phyloP scores from a whole-genome alignment of 345 rosid genomes.

The Citrus trifoliata region DNA sequence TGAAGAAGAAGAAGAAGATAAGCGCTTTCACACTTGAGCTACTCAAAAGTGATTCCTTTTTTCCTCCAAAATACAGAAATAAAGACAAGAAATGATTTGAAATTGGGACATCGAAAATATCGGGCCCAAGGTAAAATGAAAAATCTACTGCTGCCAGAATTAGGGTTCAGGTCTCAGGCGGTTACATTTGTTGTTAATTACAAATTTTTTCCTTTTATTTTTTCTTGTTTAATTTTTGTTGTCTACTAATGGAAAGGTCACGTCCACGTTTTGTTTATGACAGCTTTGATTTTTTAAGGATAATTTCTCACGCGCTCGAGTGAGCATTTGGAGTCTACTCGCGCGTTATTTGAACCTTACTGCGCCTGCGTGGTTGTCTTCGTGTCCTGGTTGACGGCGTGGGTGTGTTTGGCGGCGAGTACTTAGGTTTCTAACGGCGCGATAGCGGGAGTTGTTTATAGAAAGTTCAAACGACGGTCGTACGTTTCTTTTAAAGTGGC shows the following conservation, averaged over 20 bases:
- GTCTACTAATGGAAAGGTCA: slow-evolving; percentile 12
- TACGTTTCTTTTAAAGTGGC: not conserved
- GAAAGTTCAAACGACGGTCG: not conserved
- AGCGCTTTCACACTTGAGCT: not conserved
- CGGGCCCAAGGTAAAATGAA: not conserved
- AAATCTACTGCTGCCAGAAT: not conserved
- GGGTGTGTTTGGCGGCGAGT: not conserved
- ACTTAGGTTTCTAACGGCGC: not conserved
- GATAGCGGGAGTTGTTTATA: not conserved
- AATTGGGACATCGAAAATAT: not conserved
- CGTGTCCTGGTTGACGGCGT: not conserved
- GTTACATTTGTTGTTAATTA: not conserved
- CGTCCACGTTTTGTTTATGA: not conserved
- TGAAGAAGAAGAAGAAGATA: slow-evolving; percentile 5
- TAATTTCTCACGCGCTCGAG: not conserved
- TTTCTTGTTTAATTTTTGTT: not conserved
- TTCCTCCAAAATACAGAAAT: not conserved
- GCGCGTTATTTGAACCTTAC: not conserved
- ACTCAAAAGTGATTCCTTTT: not conserved
- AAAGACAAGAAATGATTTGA: not conserved
- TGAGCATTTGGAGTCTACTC: not conserved
- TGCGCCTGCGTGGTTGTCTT: not conserved
- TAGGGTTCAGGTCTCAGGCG: slow-evolving; percentile 12
- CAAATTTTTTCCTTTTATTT: not conserved
- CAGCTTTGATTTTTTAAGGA: slow-evolving; percentile 3